Evolutionary conservation across 2,329 filamentous ascomycete genomes (phyloP).

Genomic region (Penicillium sp.): DNA sequence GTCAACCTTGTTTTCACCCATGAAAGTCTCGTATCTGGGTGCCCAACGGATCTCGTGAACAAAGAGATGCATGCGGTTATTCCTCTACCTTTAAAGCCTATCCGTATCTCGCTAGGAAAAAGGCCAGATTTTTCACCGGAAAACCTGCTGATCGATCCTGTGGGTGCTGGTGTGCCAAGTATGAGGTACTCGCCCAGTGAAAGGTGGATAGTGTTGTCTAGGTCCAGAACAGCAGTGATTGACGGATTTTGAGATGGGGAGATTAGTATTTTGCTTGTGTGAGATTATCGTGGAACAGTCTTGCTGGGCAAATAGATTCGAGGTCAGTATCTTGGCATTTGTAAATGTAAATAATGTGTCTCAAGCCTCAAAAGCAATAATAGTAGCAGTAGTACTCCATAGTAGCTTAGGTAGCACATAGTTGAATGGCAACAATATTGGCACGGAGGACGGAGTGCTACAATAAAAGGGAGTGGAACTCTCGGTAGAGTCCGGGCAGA

Average conservation of each 20-base stretch:
- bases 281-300: neutral
- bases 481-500: slow-evolving; percentile 2
- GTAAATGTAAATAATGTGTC: neutral
- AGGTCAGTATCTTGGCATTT: neutral
- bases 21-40: neutral
- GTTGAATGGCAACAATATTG: neutral
- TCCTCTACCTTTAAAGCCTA: too few relatives aligned
- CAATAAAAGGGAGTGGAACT: neutral
- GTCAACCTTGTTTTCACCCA: neutral
- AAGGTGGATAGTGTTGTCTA: slow-evolving; percentile 1
- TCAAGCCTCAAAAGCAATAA: slow-evolving; percentile 1
- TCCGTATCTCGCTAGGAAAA: neutral
- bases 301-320: neutral
- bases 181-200: neutral
- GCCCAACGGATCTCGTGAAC: slow-evolving; percentile 2
- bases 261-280: neutral
- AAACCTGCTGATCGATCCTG: slow-evolving; percentile 2
- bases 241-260: slow-evolving; percentile 7
- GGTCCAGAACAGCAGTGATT: slow-evolving; percentile 10
- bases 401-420: too few relatives aligned
- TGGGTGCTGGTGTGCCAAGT: neutral
- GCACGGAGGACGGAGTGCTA: neutral
- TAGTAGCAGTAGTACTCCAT: slow-evolving; percentile 4
- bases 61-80: neutral
- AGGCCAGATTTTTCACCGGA: too few relatives aligned